Evolutionary conservation across 345 rosid genomes (phyloP), one percentile per base, ranked within the genome.

Genomic region (Aegle marmelos): DNA sequence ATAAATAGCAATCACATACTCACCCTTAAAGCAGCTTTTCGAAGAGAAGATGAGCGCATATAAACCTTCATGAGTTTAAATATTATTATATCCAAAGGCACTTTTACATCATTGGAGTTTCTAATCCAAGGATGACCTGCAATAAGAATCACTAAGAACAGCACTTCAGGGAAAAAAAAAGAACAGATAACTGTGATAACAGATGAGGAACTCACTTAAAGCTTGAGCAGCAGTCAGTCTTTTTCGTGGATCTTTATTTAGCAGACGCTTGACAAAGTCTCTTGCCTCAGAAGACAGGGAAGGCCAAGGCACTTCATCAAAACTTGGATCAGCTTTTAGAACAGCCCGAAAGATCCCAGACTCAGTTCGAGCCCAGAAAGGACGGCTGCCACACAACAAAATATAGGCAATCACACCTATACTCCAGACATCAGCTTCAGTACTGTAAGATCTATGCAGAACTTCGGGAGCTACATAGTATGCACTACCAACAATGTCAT

Each of bases 381-480:
- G 99, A 56, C 99, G 93, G 79, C 98, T 91, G 66, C 99, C 98
- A 68, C 99, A 94, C 45, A 96, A 85, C 39, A 96, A 87, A 82
- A 96, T 96, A 76, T 94, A 96, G 3, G 95, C 93, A 73, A 96
- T 96, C 75, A 96, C 98, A 17, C 99, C 99, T 75, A 94, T 79
- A 75, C 99, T 96, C 99, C 99, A 94, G 67, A 92, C 94, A 85
- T 96, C 99, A 45, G 98, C 99, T 85, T 94, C 98, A 28, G 94
- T 89, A 73, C 85, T 85, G 82, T 94, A 96, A 64, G 97, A 88
- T 87, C 99, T 94, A 75, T 92, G 97, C 67, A 96, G 90, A 81
- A 96, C 99, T 90, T 96, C 98, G 56, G 99, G 99, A 79, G 99
- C 97, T 65, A 93, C 99, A 70, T 95, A 95, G 83, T 93, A 92